Conservation (phyloP, 495 filamentous ascomycete species). For the Penicillium ochrochloron region DNA sequence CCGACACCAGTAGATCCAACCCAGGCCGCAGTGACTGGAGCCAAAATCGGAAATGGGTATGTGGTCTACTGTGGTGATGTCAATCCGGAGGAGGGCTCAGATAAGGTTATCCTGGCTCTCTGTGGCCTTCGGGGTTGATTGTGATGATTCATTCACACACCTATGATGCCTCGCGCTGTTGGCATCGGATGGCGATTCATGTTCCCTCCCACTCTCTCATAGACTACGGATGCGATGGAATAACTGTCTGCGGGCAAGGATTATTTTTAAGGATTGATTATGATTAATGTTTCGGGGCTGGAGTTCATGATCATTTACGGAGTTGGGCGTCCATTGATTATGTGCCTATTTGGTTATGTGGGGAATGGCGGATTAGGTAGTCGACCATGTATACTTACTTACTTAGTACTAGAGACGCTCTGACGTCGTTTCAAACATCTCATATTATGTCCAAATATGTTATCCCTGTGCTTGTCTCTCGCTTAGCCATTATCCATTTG, state of each 20-base stretch:
- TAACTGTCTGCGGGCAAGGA: neutral
- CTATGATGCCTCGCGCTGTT: neutral
- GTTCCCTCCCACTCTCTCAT: neutral
- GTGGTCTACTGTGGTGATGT: slow-evolving; percentile 1
- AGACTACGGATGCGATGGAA: neutral
- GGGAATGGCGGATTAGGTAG: too few relatives aligned
- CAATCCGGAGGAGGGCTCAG: neutral
- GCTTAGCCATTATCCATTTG: too few relatives aligned
- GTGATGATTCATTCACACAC: neutral
- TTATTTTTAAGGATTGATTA: neutral
- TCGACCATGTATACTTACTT: too few relatives aligned
- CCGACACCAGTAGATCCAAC: neutral
- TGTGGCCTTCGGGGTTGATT: neutral
- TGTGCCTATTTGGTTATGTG: neutral
- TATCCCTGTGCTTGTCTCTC: neutral
- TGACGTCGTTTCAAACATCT: neutral
- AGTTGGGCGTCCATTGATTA: neutral
- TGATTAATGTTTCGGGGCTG: neutral
- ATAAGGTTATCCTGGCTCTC: neutral
- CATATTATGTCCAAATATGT: neutral
- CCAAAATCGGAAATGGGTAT: neutral
- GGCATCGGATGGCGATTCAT: neutral
- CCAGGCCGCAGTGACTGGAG: neutral
- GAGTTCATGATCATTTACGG: neutral
- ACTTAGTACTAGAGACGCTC: neutral